phyloP scores from a whole-genome alignment of 768 basidiomycete species.

The Cystobasidium onofrii region DNA sequence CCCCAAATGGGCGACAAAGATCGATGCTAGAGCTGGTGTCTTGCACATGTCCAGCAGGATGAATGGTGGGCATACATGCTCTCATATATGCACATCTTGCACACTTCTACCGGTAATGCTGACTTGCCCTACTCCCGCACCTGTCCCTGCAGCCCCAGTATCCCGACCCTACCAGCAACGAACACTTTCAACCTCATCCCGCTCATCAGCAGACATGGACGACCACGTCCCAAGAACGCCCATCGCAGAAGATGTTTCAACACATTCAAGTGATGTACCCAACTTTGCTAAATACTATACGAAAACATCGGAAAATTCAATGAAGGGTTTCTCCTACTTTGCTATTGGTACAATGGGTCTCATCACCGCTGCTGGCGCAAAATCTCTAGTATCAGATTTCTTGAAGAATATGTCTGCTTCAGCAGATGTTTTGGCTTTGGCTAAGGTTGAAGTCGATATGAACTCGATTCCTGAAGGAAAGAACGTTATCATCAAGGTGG shows the following conservation, averaged over 20 bases:
- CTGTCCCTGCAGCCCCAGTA: not conserved
- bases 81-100: too few species aligned
- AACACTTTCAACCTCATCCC: constrained; percentile 31
- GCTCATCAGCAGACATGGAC: not conserved
- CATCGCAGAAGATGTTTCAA: constrained; percentile 16
- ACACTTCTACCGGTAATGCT: too few species aligned
- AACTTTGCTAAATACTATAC: constrained; percentile 77
- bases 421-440: constrained; percentile 92
- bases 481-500: constrained; percentile 72
- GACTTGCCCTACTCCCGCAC: not conserved
- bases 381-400: constrained; percentile 87
- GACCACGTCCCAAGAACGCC: constrained; percentile 23
- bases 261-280: constrained; percentile 62
- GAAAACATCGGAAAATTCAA: constrained; percentile 50
- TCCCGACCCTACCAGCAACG: constrained; percentile 21
- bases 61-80: constrained; percentile 26
- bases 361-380: constrained; percentile 86
- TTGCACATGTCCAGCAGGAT: not conserved
- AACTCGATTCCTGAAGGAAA: constrained; percentile 77
- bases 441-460: constrained; percentile 94
- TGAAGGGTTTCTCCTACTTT: constrained; percentile 49
- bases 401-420: constrained; percentile 93
- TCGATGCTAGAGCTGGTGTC: not conserved
- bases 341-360: constrained; percentile 65
- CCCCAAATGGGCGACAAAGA: constrained; percentile 19